phyloP scores from a whole-genome alignment of 768 basidiomycete genomes.

The Tephrocybe rancida region DNA sequence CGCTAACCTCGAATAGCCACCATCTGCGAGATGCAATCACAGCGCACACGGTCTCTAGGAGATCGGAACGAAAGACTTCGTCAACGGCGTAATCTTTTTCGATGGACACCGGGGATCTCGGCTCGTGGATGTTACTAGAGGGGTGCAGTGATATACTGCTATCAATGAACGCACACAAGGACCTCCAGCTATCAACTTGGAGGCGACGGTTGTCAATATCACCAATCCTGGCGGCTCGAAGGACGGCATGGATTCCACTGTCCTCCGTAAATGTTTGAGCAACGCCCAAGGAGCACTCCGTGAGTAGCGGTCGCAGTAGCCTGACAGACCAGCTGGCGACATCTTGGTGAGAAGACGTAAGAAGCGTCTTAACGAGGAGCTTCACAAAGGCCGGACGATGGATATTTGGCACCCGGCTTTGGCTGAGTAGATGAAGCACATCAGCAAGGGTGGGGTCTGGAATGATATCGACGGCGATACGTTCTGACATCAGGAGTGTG shows the following conservation, averaged over 20 bases:
- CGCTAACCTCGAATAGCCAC: slow-evolving; percentile 40
- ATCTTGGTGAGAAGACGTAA: slow-evolving; percentile 30
- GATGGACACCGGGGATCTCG: neutral
- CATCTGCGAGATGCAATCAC: slow-evolving; percentile 31
- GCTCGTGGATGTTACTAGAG: neutral
- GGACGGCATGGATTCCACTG: slow-evolving; percentile 35
- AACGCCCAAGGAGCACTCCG: slow-evolving; percentile 25
- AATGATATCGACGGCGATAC: slow-evolving; percentile 29
- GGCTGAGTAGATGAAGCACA: slow-evolving; percentile 38
- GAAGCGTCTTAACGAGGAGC: slow-evolving; percentile 30
- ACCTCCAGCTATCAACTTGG: slow-evolving; percentile 40
- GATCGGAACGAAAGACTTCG: slow-evolving; percentile 36
- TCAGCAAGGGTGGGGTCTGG: slow-evolving; percentile 35
- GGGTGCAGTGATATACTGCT: slow-evolving; percentile 24
- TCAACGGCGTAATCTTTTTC: slow-evolving; percentile 20
- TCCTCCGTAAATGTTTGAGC: slow-evolving; percentile 31
- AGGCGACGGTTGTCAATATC: slow-evolving; percentile 38
- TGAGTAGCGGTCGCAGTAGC: slow-evolving; percentile 32
- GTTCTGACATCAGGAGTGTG: slow-evolving; percentile 36
- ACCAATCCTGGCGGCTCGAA: slow-evolving; percentile 34
- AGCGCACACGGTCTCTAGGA: slow-evolving; percentile 36
- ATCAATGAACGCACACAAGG: slow-evolving; percentile 36
- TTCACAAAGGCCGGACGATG: slow-evolving; percentile 32
- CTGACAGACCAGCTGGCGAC: slow-evolving; percentile 36
- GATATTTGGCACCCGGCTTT: slow-evolving; percentile 24